Conservation (phyloP, 805 yeast genomes). For the Vanderwaltozyma tropicalis region DNA sequence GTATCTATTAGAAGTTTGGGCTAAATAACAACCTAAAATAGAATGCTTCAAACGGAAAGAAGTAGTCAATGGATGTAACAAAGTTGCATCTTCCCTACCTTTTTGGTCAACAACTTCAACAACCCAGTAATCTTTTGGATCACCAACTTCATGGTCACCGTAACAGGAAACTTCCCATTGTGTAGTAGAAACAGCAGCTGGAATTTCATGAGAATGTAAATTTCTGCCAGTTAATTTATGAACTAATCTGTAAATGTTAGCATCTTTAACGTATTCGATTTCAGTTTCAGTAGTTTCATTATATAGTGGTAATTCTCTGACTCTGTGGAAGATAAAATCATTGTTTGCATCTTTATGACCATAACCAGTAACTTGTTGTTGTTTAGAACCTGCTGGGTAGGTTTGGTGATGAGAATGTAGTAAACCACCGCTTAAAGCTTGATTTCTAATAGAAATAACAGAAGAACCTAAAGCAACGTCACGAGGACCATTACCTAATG, state of each 20-base stretch:
- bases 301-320: conserved; percentile 32
- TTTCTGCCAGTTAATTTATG: conserved; percentile 66
- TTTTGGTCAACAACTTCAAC: conserved; percentile 67
- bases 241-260: conserved; percentile 56
- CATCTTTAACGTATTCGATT: conserved; percentile 40
- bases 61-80: conserved; percentile 67
- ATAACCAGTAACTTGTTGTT: conserved; percentile 91
- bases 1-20: conserved; percentile 56
- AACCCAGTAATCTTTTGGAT: conserved; percentile 81
- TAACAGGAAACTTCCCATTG: conserved; percentile 83
- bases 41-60: conserved; percentile 58
- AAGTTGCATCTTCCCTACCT: conserved; percentile 38
- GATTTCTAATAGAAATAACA: conserved; percentile 39
- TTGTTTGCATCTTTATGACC: conserved; percentile 83
- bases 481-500: conserved; percentile 58
- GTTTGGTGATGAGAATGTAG: conserved; percentile 80
- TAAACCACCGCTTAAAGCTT: conserved; percentile 65
- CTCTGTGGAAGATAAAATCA: conserved; percentile 63
- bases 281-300: conserved; percentile 21
- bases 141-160: conserved; percentile 64
- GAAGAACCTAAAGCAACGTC: conserved; percentile 57
- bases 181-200: conserved; percentile 59
- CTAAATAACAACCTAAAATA: conserved; percentile 60
- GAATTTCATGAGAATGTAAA: conserved; percentile 71
- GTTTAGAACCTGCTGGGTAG: conserved; percentile 86